Evolutionary conservation across 176 grass and related monocot species (phyloP).

Genomic region (Juncus inflexus): DNA sequence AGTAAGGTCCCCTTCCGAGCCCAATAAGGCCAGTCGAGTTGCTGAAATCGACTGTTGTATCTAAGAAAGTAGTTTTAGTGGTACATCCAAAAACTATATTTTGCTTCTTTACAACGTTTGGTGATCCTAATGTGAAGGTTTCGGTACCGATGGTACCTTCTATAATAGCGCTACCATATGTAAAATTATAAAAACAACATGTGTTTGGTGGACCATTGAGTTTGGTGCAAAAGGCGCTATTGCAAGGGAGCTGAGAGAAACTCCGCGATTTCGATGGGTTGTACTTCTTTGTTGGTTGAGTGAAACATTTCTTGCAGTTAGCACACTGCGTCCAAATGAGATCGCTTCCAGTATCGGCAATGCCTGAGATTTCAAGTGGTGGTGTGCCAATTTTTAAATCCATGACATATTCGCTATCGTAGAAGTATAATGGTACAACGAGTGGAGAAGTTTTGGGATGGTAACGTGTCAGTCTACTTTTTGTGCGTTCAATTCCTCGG

Average conservation of each 20-base stretch:
- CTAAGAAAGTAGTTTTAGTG: neutral
- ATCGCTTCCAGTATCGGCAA: conserved; percentile 12
- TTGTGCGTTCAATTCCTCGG: no score
- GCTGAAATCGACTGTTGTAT: neutral
- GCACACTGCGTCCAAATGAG: conserved; percentile 13
- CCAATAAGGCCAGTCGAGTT: conserved; percentile 11
- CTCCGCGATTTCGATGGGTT: conserved; percentile 13
- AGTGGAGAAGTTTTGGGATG: neutral
- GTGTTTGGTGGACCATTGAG: neutral
- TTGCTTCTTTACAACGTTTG: neutral
- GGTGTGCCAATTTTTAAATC: conserved; percentile 15
- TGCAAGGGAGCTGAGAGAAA: conserved; percentile 3
- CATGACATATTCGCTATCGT: neutral
- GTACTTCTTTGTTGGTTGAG: neutral
- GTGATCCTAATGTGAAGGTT: neutral
- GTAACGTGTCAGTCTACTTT: neutral
- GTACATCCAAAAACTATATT: neutral
- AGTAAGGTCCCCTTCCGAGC: neutral
- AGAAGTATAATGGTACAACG: neutral
- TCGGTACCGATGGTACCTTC: neutral
- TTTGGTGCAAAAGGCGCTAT: neutral
- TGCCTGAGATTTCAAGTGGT: neutral
- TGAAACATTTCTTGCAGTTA: neutral
- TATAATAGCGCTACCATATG: neutral
- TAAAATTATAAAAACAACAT: neutral